These are phyloP conservation scores for Stachybotrys chlorohalonatus DNA, from an alignment of 2,329 filamentous ascomycete species.

Conservation along the genomic window DNA sequence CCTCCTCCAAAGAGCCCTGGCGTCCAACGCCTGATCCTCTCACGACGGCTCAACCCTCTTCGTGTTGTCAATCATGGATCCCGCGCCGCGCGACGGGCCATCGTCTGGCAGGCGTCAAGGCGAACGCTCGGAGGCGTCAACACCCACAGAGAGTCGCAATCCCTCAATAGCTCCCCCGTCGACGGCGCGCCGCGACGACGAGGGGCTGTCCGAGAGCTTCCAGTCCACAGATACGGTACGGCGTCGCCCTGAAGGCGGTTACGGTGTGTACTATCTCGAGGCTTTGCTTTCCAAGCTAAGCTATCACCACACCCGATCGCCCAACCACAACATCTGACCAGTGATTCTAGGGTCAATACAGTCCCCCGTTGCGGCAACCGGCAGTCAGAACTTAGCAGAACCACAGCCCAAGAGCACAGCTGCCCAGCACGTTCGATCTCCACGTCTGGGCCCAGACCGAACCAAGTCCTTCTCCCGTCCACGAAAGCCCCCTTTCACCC, in stretches of 20 bases:
- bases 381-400: constrained; percentile 24
- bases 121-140: constrained; percentile 28
- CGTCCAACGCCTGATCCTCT: not conserved
- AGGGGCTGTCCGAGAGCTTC: constrained; percentile 42
- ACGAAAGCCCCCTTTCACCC: constrained; percentile 64
- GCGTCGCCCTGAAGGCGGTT: constrained; percentile 43
- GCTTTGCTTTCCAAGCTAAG: not conserved
- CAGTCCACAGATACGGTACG: constrained; percentile 53
- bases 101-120: constrained; percentile 26
- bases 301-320: not conserved
- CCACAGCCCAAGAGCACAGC: constrained; percentile 27
- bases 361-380: constrained; percentile 12
- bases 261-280: constrained; percentile 35
- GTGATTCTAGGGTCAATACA: constrained; percentile 14
- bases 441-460: constrained; percentile 37
- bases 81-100: constrained; percentile 21
- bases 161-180: constrained; percentile 27
- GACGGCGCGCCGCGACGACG: constrained; percentile 26
- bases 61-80: constrained; percentile 31
- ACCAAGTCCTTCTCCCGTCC: constrained; percentile 39
- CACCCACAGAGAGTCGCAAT: constrained; percentile 41
- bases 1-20: not conserved
- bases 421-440: constrained; percentile 19
- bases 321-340: not conserved
- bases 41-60: not conserved